Evolutionary conservation across 2,329 filamentous ascomycete species (phyloP), one percentile per base, ranked within the genome.

Genomic region (Colletotrichum liriopes): DNA sequence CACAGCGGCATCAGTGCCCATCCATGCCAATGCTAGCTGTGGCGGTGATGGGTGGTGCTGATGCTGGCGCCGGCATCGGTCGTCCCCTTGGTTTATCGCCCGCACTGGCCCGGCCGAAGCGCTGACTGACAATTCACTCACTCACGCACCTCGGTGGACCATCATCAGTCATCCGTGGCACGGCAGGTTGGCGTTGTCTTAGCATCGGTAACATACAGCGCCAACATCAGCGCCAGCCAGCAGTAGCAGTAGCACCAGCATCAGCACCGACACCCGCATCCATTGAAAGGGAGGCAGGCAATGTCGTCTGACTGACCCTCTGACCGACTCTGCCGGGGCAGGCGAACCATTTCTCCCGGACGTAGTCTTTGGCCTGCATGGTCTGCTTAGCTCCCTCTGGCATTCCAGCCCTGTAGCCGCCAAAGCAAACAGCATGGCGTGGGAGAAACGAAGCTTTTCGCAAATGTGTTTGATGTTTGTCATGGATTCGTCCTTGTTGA

Each of bases 381-480:
- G 18, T 32, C 43, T 43, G 35, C 37, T 58, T 29, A 26, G 55
- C 55, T 26, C 23, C 55, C 55, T 23, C 29, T 18, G 29, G 29
- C 43, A 61, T 61, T 61, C 59, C 59, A 60, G n/a, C 26, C 6
- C 14, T 5, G 18, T 35, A 23, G 39, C 41, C 41, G 29, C 26
- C 41, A 32, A 49, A 35, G 60, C 45, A 39, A 51, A 29, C 32
- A 39, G 60, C 47, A 52, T 29, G 32, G 47, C 47, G 14, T 35
- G 47, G 45, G 23, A 37, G 32, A 45, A 54, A 63, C 43, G 51
- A 72, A 72, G 59, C 65, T 63, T 69, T 69, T 72, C 18, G 45
- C 52, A 47, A 23, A 23, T 29, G 49, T 64, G 65, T 72, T 72
- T 72, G 65, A 69, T 47, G 45, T 69, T 59, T 63, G 52, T 59